Percentiles rank a stretch among this genome's conserved stretches.
Conservation (phyloP, 257 asterid genomes). For the Capsicum pubescens region DNA sequence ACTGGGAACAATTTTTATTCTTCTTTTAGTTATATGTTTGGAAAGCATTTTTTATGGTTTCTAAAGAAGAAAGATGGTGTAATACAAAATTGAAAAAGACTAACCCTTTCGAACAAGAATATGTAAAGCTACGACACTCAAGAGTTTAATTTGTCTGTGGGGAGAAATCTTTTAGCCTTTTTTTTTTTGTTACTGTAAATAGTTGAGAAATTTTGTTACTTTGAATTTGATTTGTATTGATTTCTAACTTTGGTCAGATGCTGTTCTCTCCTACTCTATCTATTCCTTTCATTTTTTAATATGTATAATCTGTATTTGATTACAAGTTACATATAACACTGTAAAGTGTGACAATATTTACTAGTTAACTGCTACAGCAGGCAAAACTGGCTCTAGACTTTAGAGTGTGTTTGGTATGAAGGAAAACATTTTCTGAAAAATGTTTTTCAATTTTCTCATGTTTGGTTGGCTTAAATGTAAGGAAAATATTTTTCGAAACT, state of each 20-base stretch:
- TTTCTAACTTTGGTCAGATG: neutral
- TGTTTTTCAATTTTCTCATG: too few relatives aligned
- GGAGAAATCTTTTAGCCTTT: neutral
- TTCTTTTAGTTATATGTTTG: neutral
- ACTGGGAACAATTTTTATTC: neutral
- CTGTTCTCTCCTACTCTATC: neutral
- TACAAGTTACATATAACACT: too few relatives aligned
- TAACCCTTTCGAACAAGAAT: neutral
- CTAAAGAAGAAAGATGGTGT: neutral
- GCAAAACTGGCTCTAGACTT: neutral
- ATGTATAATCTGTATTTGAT: neutral
- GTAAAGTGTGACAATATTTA: too few relatives aligned
- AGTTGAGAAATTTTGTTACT: neutral
- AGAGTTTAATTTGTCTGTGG: neutral
- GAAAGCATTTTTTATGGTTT: neutral
- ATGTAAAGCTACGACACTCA: too few relatives aligned
- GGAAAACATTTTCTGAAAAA: too few relatives aligned
- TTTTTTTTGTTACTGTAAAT: neutral
- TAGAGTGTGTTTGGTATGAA: too few relatives aligned
- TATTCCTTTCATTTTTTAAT: neutral
- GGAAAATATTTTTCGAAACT: too few relatives aligned
- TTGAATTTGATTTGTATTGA: neutral
- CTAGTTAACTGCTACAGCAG: neutral
- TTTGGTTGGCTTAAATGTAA: too few relatives aligned
- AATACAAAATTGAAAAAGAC: neutral